These are phyloP conservation scores for Euphorbia peplus DNA, from an alignment of 345 rosid genomes.

Conservation along the genomic window DNA sequence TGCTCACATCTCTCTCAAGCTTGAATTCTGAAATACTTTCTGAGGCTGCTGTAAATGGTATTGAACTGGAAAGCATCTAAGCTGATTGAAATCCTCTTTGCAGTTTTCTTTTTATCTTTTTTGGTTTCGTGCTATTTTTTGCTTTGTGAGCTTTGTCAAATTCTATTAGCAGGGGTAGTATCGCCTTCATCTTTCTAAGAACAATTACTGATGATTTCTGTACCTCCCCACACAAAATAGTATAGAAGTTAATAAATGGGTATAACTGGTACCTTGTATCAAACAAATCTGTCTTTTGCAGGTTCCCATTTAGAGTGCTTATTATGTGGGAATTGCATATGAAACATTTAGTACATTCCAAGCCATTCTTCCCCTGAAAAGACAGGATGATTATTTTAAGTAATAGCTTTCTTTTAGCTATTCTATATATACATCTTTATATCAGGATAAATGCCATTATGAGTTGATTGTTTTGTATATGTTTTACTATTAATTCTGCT, in stretches of 20 bases:
- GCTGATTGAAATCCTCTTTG: not conserved
- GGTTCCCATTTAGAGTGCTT: not conserved
- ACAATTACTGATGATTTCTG: not conserved
- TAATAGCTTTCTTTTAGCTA: not conserved
- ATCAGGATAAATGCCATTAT: not conserved
- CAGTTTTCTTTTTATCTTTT: not conserved
- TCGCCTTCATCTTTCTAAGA: conserved; percentile 1
- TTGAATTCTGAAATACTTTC: conserved; percentile 80
- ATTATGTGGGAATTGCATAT: not conserved
- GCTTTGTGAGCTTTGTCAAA: not conserved
- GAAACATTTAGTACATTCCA: not conserved
- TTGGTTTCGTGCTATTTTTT: not conserved
- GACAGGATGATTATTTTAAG: not conserved
- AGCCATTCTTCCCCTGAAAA: not conserved
- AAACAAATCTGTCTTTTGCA: not conserved
- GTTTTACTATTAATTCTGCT: not conserved
- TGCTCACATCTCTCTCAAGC: conserved; percentile 85
- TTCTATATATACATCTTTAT: not conserved
- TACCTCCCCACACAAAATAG: not conserved
- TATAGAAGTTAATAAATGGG: not conserved
- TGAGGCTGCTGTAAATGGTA: conserved; percentile 99
- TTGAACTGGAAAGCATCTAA: conserved; percentile 21
- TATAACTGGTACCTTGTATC: not conserved
- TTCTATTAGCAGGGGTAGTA: not conserved
- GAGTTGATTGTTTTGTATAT: not conserved